Evolutionary conservation across 148 eudicot genomes (phyloP).

Genomic region (Fagopyrum homotropicum): DNA sequence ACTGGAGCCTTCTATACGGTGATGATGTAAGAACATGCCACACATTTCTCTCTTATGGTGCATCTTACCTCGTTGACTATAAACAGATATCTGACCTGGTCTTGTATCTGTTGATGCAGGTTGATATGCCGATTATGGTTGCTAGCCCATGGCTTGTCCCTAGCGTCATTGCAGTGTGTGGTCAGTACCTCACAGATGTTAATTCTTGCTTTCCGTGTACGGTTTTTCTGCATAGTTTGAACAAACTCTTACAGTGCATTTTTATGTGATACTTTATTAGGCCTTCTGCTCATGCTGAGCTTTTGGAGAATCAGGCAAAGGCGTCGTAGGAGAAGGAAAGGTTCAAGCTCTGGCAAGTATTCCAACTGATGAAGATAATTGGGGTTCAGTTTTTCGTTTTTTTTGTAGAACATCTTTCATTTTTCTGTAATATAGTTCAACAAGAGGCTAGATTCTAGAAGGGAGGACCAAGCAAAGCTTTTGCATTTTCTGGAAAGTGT

Average conservation of each 20-base stretch:
- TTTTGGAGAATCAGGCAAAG: constrained; percentile 83
- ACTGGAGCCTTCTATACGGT: constrained; percentile 50
- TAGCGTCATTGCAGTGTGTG: constrained; percentile 55
- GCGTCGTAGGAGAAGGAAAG: constrained; percentile 69
- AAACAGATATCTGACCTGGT: not conserved
- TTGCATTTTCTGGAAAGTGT: not conserved
- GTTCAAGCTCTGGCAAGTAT: constrained; percentile 53
- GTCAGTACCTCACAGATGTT: constrained; percentile 31
- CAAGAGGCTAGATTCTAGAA: not conserved
- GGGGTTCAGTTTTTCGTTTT: constrained; percentile 18
- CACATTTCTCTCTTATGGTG: not conserved
- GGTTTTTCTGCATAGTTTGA: not conserved
- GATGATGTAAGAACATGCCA: constrained; percentile 54
- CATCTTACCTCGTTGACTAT: not conserved
- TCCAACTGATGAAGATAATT: constrained; percentile 29
- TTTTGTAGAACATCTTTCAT: not conserved
- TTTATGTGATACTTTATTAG: constrained; percentile 22
- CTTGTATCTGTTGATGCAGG: constrained; percentile 37
- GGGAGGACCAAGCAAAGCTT: not conserved
- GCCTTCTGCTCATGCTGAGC: constrained; percentile 61
- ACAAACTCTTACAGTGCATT: not conserved
- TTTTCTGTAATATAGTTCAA: constrained; percentile 6
- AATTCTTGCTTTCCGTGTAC: not conserved
- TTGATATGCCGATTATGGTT: constrained; percentile 65
- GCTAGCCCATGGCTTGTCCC: constrained; percentile 91